A percentile compares a stretch with the other conserved stretches of the same genome.
Conservation (phyloP, 345 rosid species). For the Aquilaria sinensis region DNA sequence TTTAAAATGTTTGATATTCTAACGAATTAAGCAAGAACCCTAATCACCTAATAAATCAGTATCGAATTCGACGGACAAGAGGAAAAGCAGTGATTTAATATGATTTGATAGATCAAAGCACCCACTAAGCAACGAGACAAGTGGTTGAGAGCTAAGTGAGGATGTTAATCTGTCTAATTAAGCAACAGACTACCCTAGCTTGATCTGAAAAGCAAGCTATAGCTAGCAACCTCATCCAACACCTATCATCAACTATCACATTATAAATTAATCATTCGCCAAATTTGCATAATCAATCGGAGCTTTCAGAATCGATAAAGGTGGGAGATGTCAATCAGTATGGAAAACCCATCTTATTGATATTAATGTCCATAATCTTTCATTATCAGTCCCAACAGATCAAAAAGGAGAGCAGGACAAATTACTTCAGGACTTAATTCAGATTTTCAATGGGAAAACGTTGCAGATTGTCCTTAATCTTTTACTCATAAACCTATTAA, state of each 20-base stretch:
- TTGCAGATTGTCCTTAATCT: too few species aligned
- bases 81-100: background rate
- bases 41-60: background rate
- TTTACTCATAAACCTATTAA: too few species aligned
- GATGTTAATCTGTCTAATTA: constrained; percentile 10
- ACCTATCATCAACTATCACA: background rate
- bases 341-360: too few species aligned
- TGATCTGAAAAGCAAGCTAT: constrained; percentile 12
- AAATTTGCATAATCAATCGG: too few species aligned
- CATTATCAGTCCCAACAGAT: too few species aligned
- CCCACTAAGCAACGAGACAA: background rate
- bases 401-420: too few species aligned
- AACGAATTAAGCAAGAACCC: background rate
- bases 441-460: too few species aligned
- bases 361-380: too few species aligned
- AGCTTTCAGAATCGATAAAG: too few species aligned
- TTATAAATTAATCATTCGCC: too few species aligned
- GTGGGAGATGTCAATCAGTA: too few species aligned
- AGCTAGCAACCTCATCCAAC: constrained; percentile 1
- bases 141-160: constrained; percentile 11
- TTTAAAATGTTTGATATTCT: background rate
- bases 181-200: constrained; percentile 8
- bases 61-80: background rate
- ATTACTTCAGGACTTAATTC: too few species aligned
- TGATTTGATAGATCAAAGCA: constrained; percentile 12